Conservation (phyloP, 345 rosid genomes). For the Carallia brachiata region DNA sequence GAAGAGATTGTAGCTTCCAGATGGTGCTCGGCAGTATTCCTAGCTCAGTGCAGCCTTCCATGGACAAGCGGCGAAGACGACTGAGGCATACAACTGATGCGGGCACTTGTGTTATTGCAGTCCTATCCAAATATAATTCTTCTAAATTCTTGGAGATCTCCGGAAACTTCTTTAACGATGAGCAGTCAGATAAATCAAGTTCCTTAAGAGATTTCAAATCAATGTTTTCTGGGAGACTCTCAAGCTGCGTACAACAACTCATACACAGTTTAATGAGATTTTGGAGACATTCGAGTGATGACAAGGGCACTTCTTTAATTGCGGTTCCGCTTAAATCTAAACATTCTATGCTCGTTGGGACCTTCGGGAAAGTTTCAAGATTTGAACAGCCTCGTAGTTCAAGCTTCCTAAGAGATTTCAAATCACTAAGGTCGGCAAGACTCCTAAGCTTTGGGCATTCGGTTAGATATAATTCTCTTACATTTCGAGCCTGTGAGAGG, state of each 20-base stretch:
- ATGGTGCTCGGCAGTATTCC: background rate
- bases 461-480: slow-evolving; percentile 32
- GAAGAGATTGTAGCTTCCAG: background rate
- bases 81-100: background rate
- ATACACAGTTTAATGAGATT: slow-evolving; percentile 21
- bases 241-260: slow-evolving; percentile 31
- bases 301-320: slow-evolving; percentile 22
- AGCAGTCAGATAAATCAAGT: slow-evolving; percentile 25
- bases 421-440: slow-evolving; percentile 27
- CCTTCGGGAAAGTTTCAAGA: slow-evolving; percentile 30
- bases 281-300: slow-evolving; percentile 16
- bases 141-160: background rate
- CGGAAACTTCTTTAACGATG: background rate
- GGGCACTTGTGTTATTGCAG: background rate
- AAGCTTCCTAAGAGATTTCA: slow-evolving; percentile 24
- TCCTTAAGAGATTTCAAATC: slow-evolving; percentile 18
- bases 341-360: slow-evolving; percentile 17
- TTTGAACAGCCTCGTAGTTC: slow-evolving; percentile 25
- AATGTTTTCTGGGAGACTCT: slow-evolving; percentile 20
- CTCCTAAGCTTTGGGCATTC: slow-evolving; percentile 26
- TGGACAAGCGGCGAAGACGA: background rate
- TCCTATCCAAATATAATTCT: background rate
- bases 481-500: slow-evolving; percentile 15
- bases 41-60: background rate
- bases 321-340: slow-evolving; percentile 25